phyloP scores from a whole-genome alignment of 2,329 filamentous ascomycete genomes.

The Ophiobolus disseminans region DNA sequence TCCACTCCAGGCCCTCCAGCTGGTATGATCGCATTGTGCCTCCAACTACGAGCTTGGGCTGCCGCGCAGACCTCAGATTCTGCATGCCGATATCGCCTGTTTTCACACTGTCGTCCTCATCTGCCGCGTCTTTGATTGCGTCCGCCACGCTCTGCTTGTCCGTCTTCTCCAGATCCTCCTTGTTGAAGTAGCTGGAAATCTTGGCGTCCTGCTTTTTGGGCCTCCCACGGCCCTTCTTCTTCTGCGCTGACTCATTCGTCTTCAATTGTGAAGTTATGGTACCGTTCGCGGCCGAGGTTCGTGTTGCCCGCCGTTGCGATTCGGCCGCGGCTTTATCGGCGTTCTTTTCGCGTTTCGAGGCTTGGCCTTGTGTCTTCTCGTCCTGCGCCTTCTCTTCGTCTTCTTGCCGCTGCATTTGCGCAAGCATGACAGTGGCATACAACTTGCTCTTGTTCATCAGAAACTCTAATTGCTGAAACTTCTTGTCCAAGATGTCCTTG shows the following conservation, averaged over 20 bases:
- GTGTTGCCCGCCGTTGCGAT: constrained; percentile 56
- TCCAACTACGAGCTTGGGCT: constrained; percentile 83
- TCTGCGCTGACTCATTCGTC: constrained; percentile 24
- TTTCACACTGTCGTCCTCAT: constrained; percentile 62
- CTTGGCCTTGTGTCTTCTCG: constrained; percentile 53
- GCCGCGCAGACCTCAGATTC: constrained; percentile 79
- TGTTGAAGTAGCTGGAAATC: constrained; percentile 68
- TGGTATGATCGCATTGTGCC: constrained; percentile 95
- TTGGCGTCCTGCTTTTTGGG: constrained; percentile 51
- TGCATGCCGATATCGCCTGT: constrained; percentile 68
- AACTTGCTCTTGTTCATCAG: constrained; percentile 61
- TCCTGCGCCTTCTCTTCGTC: constrained; percentile 56
- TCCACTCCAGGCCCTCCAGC: constrained; percentile 92
- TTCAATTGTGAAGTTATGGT: constrained; percentile 20
- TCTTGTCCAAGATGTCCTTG: constrained; percentile 54
- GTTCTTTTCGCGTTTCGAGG: constrained; percentile 55
- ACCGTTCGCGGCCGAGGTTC: constrained; percentile 39
- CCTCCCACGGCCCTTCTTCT: constrained; percentile 44
- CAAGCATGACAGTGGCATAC: constrained; percentile 60
- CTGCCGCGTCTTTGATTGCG: constrained; percentile 64
- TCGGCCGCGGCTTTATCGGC: constrained; percentile 56
- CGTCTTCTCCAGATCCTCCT: constrained; percentile 62
- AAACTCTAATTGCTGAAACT: constrained; percentile 61
- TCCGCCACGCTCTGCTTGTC: constrained; percentile 63
- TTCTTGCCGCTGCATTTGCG: constrained; percentile 61